phyloP scores from a whole-genome alignment of 2,329 filamentous ascomycete species.

The Trichoderma asperellum region DNA sequence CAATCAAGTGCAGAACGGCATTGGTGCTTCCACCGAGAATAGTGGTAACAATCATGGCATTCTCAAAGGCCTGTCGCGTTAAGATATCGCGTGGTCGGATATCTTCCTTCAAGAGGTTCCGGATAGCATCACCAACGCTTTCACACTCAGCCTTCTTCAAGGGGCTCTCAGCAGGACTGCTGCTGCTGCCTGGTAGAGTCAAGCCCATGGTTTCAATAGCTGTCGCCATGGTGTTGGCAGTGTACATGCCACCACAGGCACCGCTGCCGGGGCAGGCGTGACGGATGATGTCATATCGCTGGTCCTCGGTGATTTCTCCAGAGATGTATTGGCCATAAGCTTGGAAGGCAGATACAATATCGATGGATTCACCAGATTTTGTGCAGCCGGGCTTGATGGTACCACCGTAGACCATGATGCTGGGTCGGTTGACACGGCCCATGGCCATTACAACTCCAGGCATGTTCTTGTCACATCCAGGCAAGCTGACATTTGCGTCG shows the following conservation, averaged over 20 bases:
- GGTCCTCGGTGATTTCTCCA: constrained; percentile 86
- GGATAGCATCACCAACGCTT: constrained; percentile 72
- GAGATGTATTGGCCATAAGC: constrained; percentile 94
- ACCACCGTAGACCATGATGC: constrained; percentile 97
- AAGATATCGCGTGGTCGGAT: constrained; percentile 79
- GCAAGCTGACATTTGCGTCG: constrained; percentile 94
- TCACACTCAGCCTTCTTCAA: constrained; percentile 75
- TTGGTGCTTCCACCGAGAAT: constrained; percentile 86
- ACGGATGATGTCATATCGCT: constrained; percentile 92
- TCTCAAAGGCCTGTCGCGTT: constrained; percentile 79
- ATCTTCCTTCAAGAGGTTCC: constrained; percentile 73
- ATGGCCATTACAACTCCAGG: constrained; percentile 90
- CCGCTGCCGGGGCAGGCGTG: constrained; percentile 73
- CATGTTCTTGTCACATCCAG: constrained; percentile 99
- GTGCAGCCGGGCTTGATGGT: constrained; percentile 92
- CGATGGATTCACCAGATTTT: constrained; percentile 73
- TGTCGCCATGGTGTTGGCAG: constrained; percentile 91
- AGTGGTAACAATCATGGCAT: constrained; percentile 82
- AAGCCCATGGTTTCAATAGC: constrained; percentile 90
- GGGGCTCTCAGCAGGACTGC: constrained; percentile 74
- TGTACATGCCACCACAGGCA: constrained; percentile 87
- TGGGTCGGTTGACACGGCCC: constrained; percentile 91
- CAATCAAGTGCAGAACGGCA: constrained; percentile 81
- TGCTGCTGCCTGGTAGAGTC: constrained; percentile 81
- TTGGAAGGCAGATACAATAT: constrained; percentile 98